Evolutionary conservation across 495 filamentous ascomycete genomes (phyloP).

Genomic region (Penicillium argentinense): DNA sequence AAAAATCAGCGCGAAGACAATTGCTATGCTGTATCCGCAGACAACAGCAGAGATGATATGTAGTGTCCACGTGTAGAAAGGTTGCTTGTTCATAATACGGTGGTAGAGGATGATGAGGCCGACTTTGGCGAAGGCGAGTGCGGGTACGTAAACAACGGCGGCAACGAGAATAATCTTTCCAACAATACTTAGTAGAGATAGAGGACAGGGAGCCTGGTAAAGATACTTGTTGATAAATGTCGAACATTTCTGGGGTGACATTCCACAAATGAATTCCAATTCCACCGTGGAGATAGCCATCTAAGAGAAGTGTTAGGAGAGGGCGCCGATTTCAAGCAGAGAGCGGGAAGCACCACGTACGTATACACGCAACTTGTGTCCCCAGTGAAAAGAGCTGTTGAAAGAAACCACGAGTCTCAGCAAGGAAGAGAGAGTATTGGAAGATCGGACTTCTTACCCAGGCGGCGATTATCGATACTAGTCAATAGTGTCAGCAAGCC

Average conservation of each 20-base stretch:
- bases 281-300: slow-evolving; percentile 9
- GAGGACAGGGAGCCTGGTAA: neutral
- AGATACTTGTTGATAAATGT: slow-evolving; percentile 15
- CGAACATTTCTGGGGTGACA: slow-evolving; percentile 10
- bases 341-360: slow-evolving; percentile 11
- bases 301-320: slow-evolving; percentile 1
- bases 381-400: slow-evolving; percentile 21
- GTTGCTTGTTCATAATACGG: slow-evolving; percentile 20
- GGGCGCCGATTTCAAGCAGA: neutral
- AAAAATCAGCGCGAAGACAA: slow-evolving; percentile 35
- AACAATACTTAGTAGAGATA: neutral
- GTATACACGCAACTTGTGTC: slow-evolving; percentile 20
- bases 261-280: slow-evolving; percentile 19
- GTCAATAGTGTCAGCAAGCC: slow-evolving; percentile 4
- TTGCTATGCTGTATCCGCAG: slow-evolving; percentile 28
- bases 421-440: too few relatives aligned
- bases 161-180: slow-evolving; percentile 23
- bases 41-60: slow-evolving; percentile 20
- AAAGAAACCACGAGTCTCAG: neutral
- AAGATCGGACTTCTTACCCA: slow-evolving; percentile 23
- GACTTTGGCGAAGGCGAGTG: slow-evolving; percentile 36
- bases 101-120: slow-evolving; percentile 33
- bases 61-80: slow-evolving; percentile 16
- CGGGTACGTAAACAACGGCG: slow-evolving; percentile 31
- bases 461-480: slow-evolving; percentile 24